Evolutionary conservation across 2,329 filamentous ascomycete genomes (phyloP), one percentile per base, ranked within the genome.

Genomic region (Pseudogymnoascus sp.): DNA sequence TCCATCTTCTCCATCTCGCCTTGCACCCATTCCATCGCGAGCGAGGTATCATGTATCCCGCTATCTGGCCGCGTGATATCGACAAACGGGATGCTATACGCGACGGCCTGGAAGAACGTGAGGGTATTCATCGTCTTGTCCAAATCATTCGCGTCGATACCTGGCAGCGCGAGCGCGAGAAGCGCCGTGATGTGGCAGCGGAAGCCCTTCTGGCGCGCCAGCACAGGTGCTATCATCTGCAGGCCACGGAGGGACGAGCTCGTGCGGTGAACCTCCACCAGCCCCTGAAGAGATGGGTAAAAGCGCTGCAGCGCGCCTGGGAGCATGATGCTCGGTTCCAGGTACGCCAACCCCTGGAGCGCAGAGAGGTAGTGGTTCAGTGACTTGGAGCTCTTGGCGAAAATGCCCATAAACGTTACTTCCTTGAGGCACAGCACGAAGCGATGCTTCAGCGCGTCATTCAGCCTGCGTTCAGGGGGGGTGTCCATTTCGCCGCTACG

Each of bases 371-470:
- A 96, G 78, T 92, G 96, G 74, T 88, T 92, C 72, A 96, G 92
- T 2, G 94, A 88, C 59, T 92, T 92, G 62, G 86, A 87, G 73
- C 92, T 96, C 80, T 99, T 99, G 61, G 92, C 90, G 74, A 97
- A 99, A 59, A 99, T 88, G 29, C 94, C 94, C 92, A 99, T 97
- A 74, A 97, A 99, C 4, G 92, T 91, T 58, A 97, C 93, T 67
- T 99, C 94, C 66, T 88, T 87, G 65, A 99, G 78, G 65, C 91
- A 90, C 37, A 92, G 77, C 31, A 99, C 94, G 72, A 99, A 97
- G 52, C 94, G 87, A 70, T 82, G 85, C 78, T 92, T 96, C 67
- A 99, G 74, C n/a, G 85, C 86, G 33, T 86, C 83, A 65, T 86
- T 94, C 67, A 99, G 86, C 68, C 80, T 87, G 61, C 94, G 86